Percentiles rank a stretch among this genome's conserved stretches.
Evolutionary conservation across 805 yeast species (phyloP).

Genomic region (Saccharomycopsis oosterbeekiorum): DNA sequence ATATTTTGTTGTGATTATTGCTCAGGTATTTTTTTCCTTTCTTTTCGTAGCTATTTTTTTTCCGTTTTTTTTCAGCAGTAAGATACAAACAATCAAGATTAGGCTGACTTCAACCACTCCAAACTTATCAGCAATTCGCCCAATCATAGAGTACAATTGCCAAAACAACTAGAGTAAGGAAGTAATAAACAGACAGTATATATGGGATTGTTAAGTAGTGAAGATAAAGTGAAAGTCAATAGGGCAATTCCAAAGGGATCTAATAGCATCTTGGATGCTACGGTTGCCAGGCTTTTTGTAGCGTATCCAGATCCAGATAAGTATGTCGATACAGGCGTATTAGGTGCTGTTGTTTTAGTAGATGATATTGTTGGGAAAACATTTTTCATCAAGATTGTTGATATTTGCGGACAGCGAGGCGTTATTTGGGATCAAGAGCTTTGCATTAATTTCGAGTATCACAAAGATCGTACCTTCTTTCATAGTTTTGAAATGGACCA

Average conservation of each 20-base stretch:
- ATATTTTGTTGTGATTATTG: neutral
- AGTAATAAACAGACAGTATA: neutral
- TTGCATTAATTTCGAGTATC: conserved; percentile 76
- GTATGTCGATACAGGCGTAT: conserved; percentile 84
- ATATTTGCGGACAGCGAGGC: conserved; percentile 65
- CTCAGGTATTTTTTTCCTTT: neutral
- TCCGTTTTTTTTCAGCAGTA: neutral
- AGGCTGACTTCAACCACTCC: too few species aligned
- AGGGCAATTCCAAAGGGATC: conserved; percentile 81
- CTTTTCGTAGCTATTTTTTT: neutral
- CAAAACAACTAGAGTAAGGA: neutral
- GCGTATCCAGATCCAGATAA: conserved; percentile 75
- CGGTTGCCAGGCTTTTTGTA: conserved; percentile 80
- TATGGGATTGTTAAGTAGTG: conserved; percentile 35
- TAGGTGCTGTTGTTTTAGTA: conserved; percentile 79
- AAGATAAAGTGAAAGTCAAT: conserved; percentile 84
- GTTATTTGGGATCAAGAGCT: conserved; percentile 97
- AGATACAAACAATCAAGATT: too few species aligned
- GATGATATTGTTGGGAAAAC: conserved; percentile 94
- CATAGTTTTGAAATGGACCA: conserved; percentile 92
- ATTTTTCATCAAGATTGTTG: conserved; percentile 82
- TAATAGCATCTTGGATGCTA: conserved; percentile 81
- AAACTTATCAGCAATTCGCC: too few species aligned
- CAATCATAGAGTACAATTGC: neutral
- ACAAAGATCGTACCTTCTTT: conserved; percentile 91